These are phyloP conservation scores for Ustilago curta DNA, from an alignment of 1,284 basidiomycete species.

Conservation along the genomic window DNA sequence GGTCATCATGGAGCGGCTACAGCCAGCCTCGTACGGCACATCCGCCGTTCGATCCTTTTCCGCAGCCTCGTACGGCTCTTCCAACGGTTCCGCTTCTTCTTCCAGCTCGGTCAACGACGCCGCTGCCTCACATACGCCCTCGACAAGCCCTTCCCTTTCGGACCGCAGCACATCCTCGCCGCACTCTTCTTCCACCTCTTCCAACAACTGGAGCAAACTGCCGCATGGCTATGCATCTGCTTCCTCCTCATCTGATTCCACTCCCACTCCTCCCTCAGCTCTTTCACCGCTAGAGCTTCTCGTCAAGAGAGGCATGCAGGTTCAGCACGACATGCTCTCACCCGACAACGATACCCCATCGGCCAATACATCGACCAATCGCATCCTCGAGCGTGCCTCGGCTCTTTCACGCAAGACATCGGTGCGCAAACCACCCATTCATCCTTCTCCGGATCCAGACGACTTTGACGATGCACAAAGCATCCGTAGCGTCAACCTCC, in stretches of 20 bases:
- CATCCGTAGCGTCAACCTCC: constrained; percentile 50
- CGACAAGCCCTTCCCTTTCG: constrained; percentile 43
- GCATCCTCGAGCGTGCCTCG: constrained; percentile 46
- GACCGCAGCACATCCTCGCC: constrained; percentile 19
- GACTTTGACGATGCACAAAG: constrained; percentile 46
- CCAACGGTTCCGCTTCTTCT: constrained; percentile 30
- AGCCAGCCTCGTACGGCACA: constrained; percentile 21
- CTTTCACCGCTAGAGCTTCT: constrained; percentile 49
- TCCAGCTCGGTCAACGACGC: constrained; percentile 6
- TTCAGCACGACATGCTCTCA: constrained; percentile 40
- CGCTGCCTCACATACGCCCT: constrained; percentile 18
- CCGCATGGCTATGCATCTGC: constrained; percentile 12
- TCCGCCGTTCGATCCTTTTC: constrained; percentile 32
- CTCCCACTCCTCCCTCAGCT: constrained; percentile 5
- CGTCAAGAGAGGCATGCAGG: constrained; percentile 47
- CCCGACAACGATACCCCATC: constrained; percentile 2
- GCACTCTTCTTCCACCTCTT: constrained; percentile 8
- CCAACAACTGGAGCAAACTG: constrained; percentile 21
- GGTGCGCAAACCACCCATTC: constrained; percentile 34
- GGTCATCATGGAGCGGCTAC: constrained; percentile 26
- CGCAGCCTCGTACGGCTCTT: constrained; percentile 37
- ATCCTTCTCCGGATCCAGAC: constrained; percentile 49
- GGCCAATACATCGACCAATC: constrained; percentile 6
- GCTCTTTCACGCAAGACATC: constrained; percentile 45
- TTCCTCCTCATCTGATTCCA: constrained; percentile 6